phyloP scores from a whole-genome alignment of 345 rosid genomes.

The Mallotus nudiflorus region DNA sequence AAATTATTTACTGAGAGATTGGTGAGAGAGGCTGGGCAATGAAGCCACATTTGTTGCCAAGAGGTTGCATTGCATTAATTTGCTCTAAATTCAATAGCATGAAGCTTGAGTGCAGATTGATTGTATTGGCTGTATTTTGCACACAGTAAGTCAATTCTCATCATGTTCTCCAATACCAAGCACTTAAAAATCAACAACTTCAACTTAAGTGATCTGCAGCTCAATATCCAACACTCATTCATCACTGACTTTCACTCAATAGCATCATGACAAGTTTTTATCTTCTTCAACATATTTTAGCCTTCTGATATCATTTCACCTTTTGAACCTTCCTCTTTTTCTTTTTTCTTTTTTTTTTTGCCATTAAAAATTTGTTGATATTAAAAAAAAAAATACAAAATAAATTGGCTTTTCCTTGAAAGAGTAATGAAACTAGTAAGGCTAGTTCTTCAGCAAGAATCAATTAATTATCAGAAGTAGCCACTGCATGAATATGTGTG shows the following conservation, averaged over 20 bases:
- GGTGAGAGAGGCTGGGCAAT: no score
- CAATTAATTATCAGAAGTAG: no score
- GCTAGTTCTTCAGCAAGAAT: background rate
- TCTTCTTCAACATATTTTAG: background rate
- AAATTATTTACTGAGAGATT: no score
- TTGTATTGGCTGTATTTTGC: background rate
- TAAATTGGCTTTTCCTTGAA: background rate
- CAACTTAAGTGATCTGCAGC: conserved; percentile 22
- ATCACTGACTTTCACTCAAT: no score
- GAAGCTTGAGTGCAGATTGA: background rate
- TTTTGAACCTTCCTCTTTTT: conserved; percentile 10
- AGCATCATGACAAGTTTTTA: conserved; percentile 16
- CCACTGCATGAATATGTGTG: no score
- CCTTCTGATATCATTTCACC: conserved; percentile 10
- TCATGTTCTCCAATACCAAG: conserved; percentile 10
- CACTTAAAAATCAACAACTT: conserved; percentile 12
- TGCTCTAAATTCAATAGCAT: background rate
- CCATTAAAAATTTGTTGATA: background rate
- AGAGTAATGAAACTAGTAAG: no score
- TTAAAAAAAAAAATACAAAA: no score
- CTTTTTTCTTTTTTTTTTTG: background rate
- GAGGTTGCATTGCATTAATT: no score
- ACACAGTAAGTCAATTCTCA: background rate
- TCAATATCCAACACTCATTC: conserved; percentile 15
- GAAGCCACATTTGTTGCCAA: no score